Base-by-base conservation (phyloP, 768 basidiomycete genomes). In the Podaxis sp. region DNA sequence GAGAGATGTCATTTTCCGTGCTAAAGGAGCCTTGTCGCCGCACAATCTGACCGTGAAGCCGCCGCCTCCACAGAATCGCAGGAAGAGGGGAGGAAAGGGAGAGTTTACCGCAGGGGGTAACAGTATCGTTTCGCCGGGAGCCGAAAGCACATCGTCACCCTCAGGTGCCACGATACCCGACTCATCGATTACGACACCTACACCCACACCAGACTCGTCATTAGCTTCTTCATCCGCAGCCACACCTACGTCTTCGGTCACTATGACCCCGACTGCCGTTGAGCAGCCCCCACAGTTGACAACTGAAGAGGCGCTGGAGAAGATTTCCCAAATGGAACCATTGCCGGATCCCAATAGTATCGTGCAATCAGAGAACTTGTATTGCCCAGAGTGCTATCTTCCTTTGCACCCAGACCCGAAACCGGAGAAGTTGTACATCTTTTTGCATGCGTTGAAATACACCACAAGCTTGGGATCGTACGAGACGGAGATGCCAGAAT, bases 381-480 rank as follows among this genome's bases (percentile, higher is more conserved):
- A 93, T 76, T 99, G 96, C 72, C 80, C 84, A 1, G 92, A 94
- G 71, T 99, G 96, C 72, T 98, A 92, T 74, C 79, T 97, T 52
- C 97, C 97, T 15, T 76, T 98, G 26, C 88, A 95, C 62, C 93
- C 95, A 11, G 97, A 99, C 75, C 97, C 96, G 1, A 87, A 85
- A 69, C 95, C 96, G 2, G 93, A 95, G 72, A 87, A 87, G 64
- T 79, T 99, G 61, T 98, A 94, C 75, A 99, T 99, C 67, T 99
- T 96, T 76, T 76, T 99, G 70, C 97, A 99, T 70, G 96, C 97
- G 28, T 74, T 92, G 70, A 84, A 84, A 68, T 98, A 95, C 74
- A 91, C 88, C 54, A 89, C 89, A 12, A 87, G 85, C 65, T 77
- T 95, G 49, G 94, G 94, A n/a, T 76, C 82, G 28, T 96, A 92